Percentiles rank a stretch among this genome's conserved stretches.
Evolutionary conservation across 2,329 filamentous ascomycete species (phyloP).

Genomic region (Alternaria brassicicola): DNA sequence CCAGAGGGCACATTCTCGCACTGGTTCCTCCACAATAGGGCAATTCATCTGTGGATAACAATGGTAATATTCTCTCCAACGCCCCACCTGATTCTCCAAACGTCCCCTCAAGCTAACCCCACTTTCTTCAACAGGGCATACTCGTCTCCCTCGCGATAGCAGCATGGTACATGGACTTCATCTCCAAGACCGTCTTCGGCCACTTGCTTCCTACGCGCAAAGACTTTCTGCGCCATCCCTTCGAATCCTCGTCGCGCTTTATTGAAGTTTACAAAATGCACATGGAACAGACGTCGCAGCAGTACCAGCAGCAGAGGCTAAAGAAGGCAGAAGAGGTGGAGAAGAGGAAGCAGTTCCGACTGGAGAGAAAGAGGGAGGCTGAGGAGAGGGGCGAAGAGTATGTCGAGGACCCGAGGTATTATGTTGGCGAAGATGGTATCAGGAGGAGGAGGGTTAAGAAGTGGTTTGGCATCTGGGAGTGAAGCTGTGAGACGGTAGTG

Average conservation of each 20-base stretch:
- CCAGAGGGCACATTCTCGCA: conserved; percentile 80
- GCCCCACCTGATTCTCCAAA: not conserved
- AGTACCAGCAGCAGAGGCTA: conserved; percentile 73
- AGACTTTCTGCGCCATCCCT: conserved; percentile 72
- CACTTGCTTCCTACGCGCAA: conserved; percentile 76
- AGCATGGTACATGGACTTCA: conserved; percentile 81
- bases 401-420: conserved; percentile 46
- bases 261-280: conserved; percentile 78
- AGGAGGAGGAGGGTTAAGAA: conserved; percentile 70
- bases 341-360: conserved; percentile 84
- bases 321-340: conserved; percentile 81
- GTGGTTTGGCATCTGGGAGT: conserved; percentile 79
- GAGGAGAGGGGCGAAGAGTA: conserved; percentile 45
- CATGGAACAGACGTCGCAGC: conserved; percentile 70
- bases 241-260: conserved; percentile 68
- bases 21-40: conserved; percentile 79
- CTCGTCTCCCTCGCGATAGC: conserved; percentile 71
- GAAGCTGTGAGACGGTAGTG: conserved; percentile 1
- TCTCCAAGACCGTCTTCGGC: conserved; percentile 76
- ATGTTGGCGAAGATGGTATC: conserved; percentile 49
- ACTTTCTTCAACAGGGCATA: conserved; percentile 59
- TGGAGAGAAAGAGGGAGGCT: conserved; percentile 53
- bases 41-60: conserved; percentile 81
- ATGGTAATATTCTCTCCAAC: conserved; percentile 62
- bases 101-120: conserved; percentile 1